phyloP scores from a whole-genome alignment of 129 eudicot genomes.

The Mikania micrantha region DNA sequence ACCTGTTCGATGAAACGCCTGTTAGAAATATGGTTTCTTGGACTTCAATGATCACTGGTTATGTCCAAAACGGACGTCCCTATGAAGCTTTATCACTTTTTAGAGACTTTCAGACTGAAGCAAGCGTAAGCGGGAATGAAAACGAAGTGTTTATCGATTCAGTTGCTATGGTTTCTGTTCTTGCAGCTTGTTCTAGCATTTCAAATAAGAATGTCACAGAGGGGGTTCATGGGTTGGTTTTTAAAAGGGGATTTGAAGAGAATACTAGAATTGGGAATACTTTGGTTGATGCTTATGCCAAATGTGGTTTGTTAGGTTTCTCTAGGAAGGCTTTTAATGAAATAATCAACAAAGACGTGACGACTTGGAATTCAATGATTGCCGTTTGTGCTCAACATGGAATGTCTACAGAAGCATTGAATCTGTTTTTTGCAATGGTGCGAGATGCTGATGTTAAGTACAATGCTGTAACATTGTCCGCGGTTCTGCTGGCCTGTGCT shows the following conservation, averaged over 20 bases:
- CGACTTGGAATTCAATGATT: conserved; percentile 54
- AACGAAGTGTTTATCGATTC: conserved; percentile 13
- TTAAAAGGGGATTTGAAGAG: conserved; percentile 34
- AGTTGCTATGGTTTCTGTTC: conserved; percentile 35
- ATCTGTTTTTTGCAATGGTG: conserved; percentile 30
- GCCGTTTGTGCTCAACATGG: conserved; percentile 50
- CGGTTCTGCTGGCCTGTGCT: conserved; percentile 48
- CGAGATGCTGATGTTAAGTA: conserved; percentile 21
- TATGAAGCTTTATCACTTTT: conserved; percentile 27
- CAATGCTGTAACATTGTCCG: conserved; percentile 42
- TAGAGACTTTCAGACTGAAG: conserved; percentile 24
- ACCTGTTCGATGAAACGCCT: conserved; percentile 48
- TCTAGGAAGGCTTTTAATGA: conserved; percentile 43
- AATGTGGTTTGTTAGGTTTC: conserved; percentile 35
- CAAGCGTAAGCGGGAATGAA: conserved; percentile 5
- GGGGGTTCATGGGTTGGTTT: conserved; percentile 31
- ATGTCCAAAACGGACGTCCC: conserved; percentile 33
- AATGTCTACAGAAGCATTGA: conserved; percentile 31
- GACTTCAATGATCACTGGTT: conserved; percentile 56
- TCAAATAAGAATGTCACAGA: conserved; percentile 20
- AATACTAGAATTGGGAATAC: conserved; percentile 39
- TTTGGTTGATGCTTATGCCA: conserved; percentile 49
- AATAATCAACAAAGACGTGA: conserved; percentile 34
- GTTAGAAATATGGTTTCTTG: conserved; percentile 46
- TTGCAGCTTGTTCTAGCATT: conserved; percentile 37